phyloP scores from a whole-genome alignment of 768 basidiomycete genomes.

The Mycena epipterygia region DNA sequence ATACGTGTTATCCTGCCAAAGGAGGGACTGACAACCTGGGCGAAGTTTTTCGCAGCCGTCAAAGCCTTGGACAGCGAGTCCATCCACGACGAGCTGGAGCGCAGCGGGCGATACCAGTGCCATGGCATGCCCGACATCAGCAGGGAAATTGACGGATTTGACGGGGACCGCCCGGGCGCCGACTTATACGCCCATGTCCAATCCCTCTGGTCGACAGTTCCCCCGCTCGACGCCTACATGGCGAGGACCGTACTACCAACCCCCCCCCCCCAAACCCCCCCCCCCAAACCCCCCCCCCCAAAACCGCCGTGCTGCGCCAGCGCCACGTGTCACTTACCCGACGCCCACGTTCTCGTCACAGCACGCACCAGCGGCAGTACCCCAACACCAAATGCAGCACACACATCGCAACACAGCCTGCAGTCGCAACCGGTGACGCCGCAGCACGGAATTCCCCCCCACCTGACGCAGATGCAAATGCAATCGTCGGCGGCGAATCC shows the following conservation, averaged over 20 bases:
- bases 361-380: background rate
- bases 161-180: background rate
- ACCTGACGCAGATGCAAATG: background rate
- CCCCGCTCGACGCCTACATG: too few relatives aligned
- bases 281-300: background rate
- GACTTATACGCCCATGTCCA: background rate
- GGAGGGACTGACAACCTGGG: background rate
- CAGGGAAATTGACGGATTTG: background rate
- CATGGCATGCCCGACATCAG: background rate
- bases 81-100: constrained; percentile 2
- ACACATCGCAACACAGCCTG: background rate
- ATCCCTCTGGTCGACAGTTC: background rate
- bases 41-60: constrained; percentile 1
- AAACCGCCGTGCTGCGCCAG: background rate
- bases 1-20: background rate
- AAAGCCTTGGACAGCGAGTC: background rate
- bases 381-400: background rate
- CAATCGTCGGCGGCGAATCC: background rate
- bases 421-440: background rate
- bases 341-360: background rate
- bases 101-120: background rate
- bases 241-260: too few relatives aligned
- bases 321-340: background rate
- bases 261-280: too few relatives aligned
- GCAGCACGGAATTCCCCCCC: background rate